A percentile compares a stretch with the other conserved stretches of the same genome.
Evolutionary conservation across 495 filamentous ascomycete genomes (phyloP).

Genomic region (Hypoxylon rickii): DNA sequence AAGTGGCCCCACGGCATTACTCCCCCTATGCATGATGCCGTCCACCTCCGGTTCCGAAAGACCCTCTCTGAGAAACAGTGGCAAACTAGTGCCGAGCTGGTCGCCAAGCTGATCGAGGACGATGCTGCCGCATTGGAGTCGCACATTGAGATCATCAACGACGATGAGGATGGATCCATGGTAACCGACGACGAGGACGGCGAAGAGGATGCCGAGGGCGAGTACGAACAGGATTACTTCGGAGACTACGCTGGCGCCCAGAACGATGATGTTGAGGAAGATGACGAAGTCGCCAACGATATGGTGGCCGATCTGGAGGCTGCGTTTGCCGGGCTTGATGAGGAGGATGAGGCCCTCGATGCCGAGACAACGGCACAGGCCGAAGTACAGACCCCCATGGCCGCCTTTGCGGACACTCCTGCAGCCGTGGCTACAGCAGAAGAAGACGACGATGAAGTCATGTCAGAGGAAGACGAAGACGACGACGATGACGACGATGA

Average conservation of each 20-base stretch:
- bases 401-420: conserved; percentile 39
- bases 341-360: conserved; percentile 35
- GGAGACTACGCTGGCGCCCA: no score
- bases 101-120: conserved; percentile 72
- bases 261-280: conserved; percentile 56
- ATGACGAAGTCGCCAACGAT: conserved; percentile 59
- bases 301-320: conserved; percentile 49
- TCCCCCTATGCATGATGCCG: conserved; percentile 83
- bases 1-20: conserved; percentile 93
- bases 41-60: conserved; percentile 84
- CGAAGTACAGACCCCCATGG: conserved; percentile 47
- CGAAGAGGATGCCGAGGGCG: conserved; percentile 55
- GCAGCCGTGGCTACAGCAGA: conserved; percentile 41
- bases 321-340: conserved; percentile 40
- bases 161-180: conserved; percentile 38
- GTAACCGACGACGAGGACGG: conserved; percentile 38
- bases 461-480: conserved; percentile 54
- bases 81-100: conserved; percentile 82
- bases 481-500: conserved; percentile 51
- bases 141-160: conserved; percentile 55
- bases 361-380: conserved; percentile 41
- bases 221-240: no score
- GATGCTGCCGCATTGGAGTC: conserved; percentile 59
- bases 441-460: conserved; percentile 53
- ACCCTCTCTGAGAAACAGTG: conserved; percentile 82